A percentile compares a stretch with the other conserved stretches of the same genome.
Evolutionary conservation across 2,329 filamentous ascomycete genomes (phyloP).

Genomic region (Parastagonospora avenae): DNA sequence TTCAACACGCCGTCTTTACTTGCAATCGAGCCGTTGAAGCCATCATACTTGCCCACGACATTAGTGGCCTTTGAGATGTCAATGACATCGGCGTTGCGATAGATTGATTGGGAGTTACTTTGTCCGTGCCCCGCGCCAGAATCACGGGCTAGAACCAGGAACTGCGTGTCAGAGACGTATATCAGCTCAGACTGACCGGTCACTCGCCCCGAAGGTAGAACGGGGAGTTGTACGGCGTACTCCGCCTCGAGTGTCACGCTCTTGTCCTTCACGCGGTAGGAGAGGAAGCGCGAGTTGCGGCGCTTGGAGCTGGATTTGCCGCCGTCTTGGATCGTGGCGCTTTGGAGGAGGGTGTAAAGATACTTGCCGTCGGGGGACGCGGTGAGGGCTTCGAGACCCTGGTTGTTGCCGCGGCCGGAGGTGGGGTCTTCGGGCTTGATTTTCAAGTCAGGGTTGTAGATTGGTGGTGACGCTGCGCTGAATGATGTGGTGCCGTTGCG

Average conservation of each 20-base stretch:
- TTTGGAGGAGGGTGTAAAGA: slow-evolving; percentile 70
- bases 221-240: slow-evolving; percentile 69
- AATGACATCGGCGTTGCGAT: slow-evolving; percentile 73
- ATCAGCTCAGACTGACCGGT: slow-evolving; percentile 74
- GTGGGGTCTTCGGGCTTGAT: slow-evolving; percentile 62
- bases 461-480: slow-evolving; percentile 66
- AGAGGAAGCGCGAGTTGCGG: slow-evolving; percentile 65
- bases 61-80: slow-evolving; percentile 67
- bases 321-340: slow-evolving; percentile 59
- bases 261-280: slow-evolving; percentile 63
- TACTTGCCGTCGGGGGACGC: slow-evolving; percentile 66
- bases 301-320: slow-evolving; percentile 60
- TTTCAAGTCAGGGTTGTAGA: slow-evolving; percentile 58
- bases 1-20: slow-evolving; percentile 60
- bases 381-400: slow-evolving; percentile 74
- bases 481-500: slow-evolving; percentile 67
- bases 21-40: slow-evolving; percentile 52
- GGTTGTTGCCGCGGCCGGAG: slow-evolving; percentile 72
- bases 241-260: slow-evolving; percentile 61
- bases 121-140: slow-evolving; percentile 64
- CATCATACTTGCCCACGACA: slow-evolving; percentile 56
- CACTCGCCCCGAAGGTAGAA: slow-evolving; percentile 59
- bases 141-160: slow-evolving; percentile 71
- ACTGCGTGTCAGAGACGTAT: slow-evolving; percentile 66
- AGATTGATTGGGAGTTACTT: slow-evolving; percentile 59